Base-by-base conservation (phyloP, 306 rosid genomes). In the Herpetospermum pedunculosum region DNA sequence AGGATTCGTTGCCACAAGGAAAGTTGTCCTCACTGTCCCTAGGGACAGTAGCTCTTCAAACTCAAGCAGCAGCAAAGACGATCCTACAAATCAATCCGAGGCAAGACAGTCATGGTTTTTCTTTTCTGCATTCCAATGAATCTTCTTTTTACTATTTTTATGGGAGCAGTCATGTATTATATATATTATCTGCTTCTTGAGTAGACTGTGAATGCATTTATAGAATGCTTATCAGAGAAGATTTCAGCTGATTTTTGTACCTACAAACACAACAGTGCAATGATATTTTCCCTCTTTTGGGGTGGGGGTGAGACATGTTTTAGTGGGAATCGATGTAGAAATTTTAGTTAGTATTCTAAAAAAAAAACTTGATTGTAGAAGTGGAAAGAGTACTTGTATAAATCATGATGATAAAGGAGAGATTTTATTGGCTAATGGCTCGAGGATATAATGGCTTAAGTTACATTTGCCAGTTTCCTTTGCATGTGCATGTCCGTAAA, bases 1-100 rank as follows among this genome's bases (percentile, higher is more conserved):
- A 60, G 78, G 80, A 70, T 76, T 67, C 37, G 29, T 63, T 8
- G 46, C 63, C 53, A 29, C 77, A 14, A 85, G 58, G 73, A 84
- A 73, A 67, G 76, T 23, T 54, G 72, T 64, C 48, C 53, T 73
- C 35, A 81, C 76, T 80, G 75, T 84, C 49, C 76, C 78, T 52
- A 79, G 79, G 79, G 72, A 84, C 53, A 81, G 80, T 75, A 74
- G 59, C 79, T 88, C 95, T 72, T 84, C 93, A 8, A 83, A 90
- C 79, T 73, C 96, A 48, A 80, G 63, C 70, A 81, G 79, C 73
- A 80, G 48, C 21, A 49, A 76, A 46, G 87, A 85, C 35, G 85
- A 85, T 29, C 72, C 97, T 80, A 21, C 55, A 69, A 76, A 75
- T 70, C 82, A 84, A 76, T 69, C 83, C 54, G 78, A 88, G 97